Conservation (phyloP, 805 yeast species). For the Yamadazyma endophytica region DNA sequence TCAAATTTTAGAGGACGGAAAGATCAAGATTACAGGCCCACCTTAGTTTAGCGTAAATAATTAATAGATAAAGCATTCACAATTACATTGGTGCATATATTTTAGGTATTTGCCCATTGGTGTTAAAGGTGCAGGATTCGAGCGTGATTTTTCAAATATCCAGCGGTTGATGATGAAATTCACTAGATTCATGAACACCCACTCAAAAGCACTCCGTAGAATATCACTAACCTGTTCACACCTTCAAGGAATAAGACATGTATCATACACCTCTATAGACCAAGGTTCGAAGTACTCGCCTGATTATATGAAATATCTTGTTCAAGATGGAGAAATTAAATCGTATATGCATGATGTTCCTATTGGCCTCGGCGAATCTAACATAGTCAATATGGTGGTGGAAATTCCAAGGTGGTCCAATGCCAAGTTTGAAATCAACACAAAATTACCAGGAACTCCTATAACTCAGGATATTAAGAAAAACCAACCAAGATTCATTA, state of each 20-base stretch:
- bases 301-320: slow-evolving; percentile 40
- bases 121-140: no score
- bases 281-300: slow-evolving; percentile 34
- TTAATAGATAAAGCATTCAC: no score
- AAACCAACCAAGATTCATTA: slow-evolving; percentile 69
- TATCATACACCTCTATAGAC: slow-evolving; percentile 6
- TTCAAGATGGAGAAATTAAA: slow-evolving; percentile 42
- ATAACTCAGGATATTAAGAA: slow-evolving; percentile 76
- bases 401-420: slow-evolving; percentile 66
- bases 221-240: slow-evolving; percentile 4
- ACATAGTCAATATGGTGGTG: slow-evolving; percentile 43
- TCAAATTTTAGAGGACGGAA: slow-evolving; percentile 38
- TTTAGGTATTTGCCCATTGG: no score
- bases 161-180: no score
- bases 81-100: no score
- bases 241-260: no score
- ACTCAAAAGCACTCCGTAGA: neutral
- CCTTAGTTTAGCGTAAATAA: no score
- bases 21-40: slow-evolving; percentile 25
- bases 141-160: no score
- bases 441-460: slow-evolving; percentile 59
- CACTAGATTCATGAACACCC: no score
- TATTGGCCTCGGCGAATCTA: slow-evolving; percentile 38
- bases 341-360: slow-evolving; percentile 77
- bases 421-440: slow-evolving; percentile 77